phyloP scores from a whole-genome alignment of 257 asterid species.

The Mentha longifolia region DNA sequence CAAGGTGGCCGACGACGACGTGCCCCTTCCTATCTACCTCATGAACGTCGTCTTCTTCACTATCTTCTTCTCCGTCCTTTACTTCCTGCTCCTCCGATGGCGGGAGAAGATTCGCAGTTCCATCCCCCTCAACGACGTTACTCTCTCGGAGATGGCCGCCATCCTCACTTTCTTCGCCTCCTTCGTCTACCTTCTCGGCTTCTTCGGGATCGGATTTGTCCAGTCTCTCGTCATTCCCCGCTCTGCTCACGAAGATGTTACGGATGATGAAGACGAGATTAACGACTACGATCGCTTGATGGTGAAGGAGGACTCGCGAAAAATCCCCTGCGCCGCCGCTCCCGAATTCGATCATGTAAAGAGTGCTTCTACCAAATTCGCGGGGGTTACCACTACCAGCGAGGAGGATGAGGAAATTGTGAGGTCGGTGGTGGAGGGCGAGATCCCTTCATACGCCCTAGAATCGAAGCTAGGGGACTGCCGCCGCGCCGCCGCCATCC shows the following conservation, averaged over 20 bases:
- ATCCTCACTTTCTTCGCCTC: conserved; percentile 40
- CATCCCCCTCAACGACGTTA: conserved; percentile 43
- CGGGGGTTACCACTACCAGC: background rate
- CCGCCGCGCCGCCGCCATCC: conserved; percentile 45
- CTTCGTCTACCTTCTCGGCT: conserved; percentile 42
- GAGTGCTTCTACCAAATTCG: conserved; percentile 7
- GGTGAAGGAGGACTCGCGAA: conserved; percentile 39
- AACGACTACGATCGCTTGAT: conserved; percentile 15
- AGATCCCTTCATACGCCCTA: conserved; percentile 43
- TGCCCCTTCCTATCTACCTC: conserved; percentile 28
- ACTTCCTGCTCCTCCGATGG: conserved; percentile 47
- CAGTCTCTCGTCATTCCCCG: conserved; percentile 41
- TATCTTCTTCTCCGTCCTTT: conserved; percentile 45
- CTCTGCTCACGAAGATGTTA: conserved; percentile 29
- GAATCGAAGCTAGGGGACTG: conserved; percentile 51
- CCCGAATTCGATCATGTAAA: conserved; percentile 17
- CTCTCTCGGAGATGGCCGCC: conserved; percentile 44
- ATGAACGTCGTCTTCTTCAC: conserved; percentile 39
- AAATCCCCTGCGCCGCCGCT: conserved; percentile 34
- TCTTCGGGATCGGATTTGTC: conserved; percentile 44
- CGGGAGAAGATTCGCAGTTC: conserved; percentile 49
- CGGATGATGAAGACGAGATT: conserved; percentile 31
- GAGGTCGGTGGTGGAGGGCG: conserved; percentile 43
- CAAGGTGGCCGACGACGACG: conserved; percentile 39
- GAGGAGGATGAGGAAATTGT: conserved; percentile 41